Evolutionary conservation across 1,139 yeast species (phyloP).

Genomic region (Zygosaccharomyces sapae): DNA sequence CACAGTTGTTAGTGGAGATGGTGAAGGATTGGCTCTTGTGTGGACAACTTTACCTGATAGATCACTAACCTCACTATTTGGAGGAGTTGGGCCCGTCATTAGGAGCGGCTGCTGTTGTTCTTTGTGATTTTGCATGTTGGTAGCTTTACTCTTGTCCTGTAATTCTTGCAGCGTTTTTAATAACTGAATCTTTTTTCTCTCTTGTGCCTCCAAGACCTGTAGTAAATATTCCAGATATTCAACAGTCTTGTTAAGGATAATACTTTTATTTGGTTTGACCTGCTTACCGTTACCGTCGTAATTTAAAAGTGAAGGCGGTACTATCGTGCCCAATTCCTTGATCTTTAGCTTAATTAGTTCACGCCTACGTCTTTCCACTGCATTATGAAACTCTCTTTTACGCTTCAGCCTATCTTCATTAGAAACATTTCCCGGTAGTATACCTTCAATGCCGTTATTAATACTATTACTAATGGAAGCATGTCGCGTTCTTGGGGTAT

Average conservation of each 20-base stretch:
- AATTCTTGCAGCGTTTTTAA: constrained; percentile 38
- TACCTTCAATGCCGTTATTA: constrained; percentile 8
- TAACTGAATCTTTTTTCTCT: constrained; percentile 37
- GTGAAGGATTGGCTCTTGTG: constrained; percentile 16
- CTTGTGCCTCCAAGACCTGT: constrained; percentile 43
- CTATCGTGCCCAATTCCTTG: constrained; percentile 64
- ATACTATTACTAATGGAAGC: constrained; percentile 21
- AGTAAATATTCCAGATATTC: constrained; percentile 59
- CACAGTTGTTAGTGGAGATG: not conserved
- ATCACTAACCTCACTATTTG: constrained; percentile 1
- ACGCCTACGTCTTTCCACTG: constrained; percentile 74
- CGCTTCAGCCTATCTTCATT: constrained; percentile 67
- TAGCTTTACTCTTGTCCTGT: constrained; percentile 18
- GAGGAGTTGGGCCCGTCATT: not conserved
- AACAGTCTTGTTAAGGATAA: constrained; percentile 62
- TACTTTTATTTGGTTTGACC: constrained; percentile 67
- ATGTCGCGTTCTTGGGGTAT: constrained; percentile 25
- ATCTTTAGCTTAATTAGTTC: constrained; percentile 74
- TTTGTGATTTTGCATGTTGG: not conserved
- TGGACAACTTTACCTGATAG: constrained; percentile 24
- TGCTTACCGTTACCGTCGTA: constrained; percentile 54
- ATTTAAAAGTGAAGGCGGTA: constrained; percentile 65
- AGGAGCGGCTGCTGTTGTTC: not conserved
- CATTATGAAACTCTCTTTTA: constrained; percentile 74
- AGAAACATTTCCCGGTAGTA: constrained; percentile 32